A percentile compares a stretch with the other conserved stretches of the same genome.
Conservation (phyloP, 2,329 filamentous ascomycete genomes). For the Purpureocillium takamizusanense region DNA sequence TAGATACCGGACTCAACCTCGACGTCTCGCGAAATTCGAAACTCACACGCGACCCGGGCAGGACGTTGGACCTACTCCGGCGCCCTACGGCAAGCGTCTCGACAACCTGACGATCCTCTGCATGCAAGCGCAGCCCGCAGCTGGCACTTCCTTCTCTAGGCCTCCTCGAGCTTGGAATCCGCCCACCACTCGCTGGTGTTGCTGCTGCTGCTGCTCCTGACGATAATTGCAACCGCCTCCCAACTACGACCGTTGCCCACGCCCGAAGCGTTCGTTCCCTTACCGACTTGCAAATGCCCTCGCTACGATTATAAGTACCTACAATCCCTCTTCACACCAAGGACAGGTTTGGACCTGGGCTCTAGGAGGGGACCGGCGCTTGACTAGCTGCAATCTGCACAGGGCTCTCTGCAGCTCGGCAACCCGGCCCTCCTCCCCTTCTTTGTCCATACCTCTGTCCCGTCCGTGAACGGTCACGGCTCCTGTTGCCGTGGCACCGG, state of each 20-base stretch:
- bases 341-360: neutral
- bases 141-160: too few species aligned
- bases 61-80: too few species aligned
- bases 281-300: slow-evolving; percentile 15
- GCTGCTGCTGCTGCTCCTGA: too few species aligned
- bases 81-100: too few species aligned
- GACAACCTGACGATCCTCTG: too few species aligned
- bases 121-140: too few species aligned
- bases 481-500: neutral
- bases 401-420: slow-evolving; percentile 2
- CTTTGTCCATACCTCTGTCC: slow-evolving; percentile 5
- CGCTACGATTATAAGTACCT: slow-evolving; percentile 21
- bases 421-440: neutral
- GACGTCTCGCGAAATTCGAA: too few species aligned
- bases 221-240: neutral
- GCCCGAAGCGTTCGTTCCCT: neutral
- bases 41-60: too few species aligned
- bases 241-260: neutral
- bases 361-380: neutral
- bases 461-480: neutral
- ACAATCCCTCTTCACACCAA: slow-evolving; percentile 8
- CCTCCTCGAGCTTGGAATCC: too few species aligned
- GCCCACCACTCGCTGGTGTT: too few species aligned
- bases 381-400: neutral
- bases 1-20: too few species aligned